These are phyloP conservation scores for Aureobasidium sp. DNA, from an alignment of 2,329 filamentous ascomycete genomes.

Conservation along the genomic window DNA sequence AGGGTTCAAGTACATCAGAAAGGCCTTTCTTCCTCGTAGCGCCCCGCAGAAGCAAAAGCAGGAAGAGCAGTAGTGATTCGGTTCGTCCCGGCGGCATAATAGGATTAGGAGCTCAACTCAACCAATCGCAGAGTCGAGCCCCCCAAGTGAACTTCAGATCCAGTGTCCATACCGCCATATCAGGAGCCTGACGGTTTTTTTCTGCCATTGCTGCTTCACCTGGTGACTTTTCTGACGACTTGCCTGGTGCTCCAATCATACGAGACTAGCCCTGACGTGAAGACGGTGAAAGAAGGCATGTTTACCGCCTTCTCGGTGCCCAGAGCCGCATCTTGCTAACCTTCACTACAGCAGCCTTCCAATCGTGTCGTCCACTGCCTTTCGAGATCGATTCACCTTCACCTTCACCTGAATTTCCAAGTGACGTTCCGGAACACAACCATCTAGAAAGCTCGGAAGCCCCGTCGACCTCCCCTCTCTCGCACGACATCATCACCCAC, in stretches of 20 bases:
- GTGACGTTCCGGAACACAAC: neutral
- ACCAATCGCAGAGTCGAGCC: conserved; percentile 15
- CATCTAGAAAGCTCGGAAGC: neutral
- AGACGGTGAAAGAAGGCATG: conserved; percentile 14
- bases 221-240: neutral
- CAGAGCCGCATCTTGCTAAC: conserved; percentile 9
- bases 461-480: neutral
- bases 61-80: conserved; percentile 9
- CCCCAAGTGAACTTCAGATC: conserved; percentile 11
- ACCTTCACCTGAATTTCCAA: neutral
- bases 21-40: conserved; percentile 1
- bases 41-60: conserved; percentile 13
- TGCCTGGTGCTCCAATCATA: neutral
- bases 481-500: conserved; percentile 8
- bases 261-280: conserved; percentile 1
- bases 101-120: conserved; percentile 13
- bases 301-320: conserved; percentile 9
- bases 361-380: neutral
- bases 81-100: conserved; percentile 11
- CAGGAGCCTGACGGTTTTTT: conserved; percentile 11
- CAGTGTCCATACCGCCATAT: conserved; percentile 10
- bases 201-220: conserved; percentile 1
- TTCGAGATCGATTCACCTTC: neutral
- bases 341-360: conserved; percentile 2
- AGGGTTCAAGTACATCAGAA: neutral